Percentiles rank a stretch among this genome's conserved stretches.
phyloP scores from a whole-genome alignment of 768 basidiomycete species.

The Tulasnella sp. region DNA sequence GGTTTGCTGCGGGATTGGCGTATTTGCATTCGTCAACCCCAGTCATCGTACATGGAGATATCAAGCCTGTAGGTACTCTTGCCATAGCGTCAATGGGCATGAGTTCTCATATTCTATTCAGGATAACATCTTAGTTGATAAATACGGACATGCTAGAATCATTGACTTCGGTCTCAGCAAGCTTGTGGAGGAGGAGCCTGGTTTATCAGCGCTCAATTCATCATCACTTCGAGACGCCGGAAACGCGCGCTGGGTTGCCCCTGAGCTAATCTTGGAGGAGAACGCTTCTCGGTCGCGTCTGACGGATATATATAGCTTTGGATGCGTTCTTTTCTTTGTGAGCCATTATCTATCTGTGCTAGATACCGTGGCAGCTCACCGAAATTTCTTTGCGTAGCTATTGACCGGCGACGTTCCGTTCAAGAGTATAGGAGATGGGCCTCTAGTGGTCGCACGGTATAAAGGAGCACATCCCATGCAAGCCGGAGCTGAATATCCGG shows the following conservation, averaged over 20 bases:
- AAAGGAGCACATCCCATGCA: neutral
- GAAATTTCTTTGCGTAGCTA: too few species aligned
- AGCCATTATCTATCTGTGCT: too few species aligned
- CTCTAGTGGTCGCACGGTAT: neutral
- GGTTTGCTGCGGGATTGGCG: neutral
- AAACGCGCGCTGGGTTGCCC: neutral
- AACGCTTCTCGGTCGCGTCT: neutral
- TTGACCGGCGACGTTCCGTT: neutral
- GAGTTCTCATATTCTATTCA: neutral
- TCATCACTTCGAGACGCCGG: neutral
- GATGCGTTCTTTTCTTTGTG: neutral
- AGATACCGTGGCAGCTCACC: too few species aligned
- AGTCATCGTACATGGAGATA: neutral
- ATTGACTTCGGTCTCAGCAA: conserved; percentile 9
- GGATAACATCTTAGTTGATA: conserved; percentile 6
- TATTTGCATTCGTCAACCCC: neutral
- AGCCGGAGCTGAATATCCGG: neutral
- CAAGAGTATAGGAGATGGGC: neutral
- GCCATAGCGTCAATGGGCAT: neutral
- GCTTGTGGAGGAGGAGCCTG: neutral
- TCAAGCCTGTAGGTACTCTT: neutral
- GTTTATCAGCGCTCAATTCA: neutral
- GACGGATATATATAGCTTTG: neutral
- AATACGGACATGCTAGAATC: neutral
- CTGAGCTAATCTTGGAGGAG: neutral